Evolutionary conservation across 2,329 filamentous ascomycete genomes (phyloP), one percentile per base, ranked within the genome.

Genomic region (Neonectria hederae): DNA sequence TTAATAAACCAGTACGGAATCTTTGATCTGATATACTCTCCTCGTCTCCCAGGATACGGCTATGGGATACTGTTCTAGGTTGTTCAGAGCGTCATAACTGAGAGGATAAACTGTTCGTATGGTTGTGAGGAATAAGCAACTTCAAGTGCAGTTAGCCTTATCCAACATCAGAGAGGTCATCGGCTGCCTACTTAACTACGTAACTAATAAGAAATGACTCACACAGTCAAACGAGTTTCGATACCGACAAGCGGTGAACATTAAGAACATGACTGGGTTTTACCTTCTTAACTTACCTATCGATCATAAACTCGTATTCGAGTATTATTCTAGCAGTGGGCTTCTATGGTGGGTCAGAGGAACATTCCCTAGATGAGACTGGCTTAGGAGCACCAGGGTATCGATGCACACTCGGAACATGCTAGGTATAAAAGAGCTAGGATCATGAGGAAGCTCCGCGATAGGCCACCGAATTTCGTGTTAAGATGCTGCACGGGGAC

Each of bases 401-500:
- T 13, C 26, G 46, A 51, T 32, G 48, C 26, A 32, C n/a, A 30
- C 48, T 30, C 10, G 24, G 45, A 32, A 9, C 28, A 32, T 19
- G 48, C 26, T 14, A 19, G 48, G 48, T 51, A 38, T 14, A 10
- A 21, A 19, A 10, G 22, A 51, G 48, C 48, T 10, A 51, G 48
- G 48, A 32, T 51, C n/a, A 51, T 11, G n/a, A 51, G 28, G 28
- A 51, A 51, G 26, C 48, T 51, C 48, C 48, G n/a, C 48, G 26
- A 51, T 51, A 32, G 48, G 28, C n/a, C n/a, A 28, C 9, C 11
- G n/a, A 51, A 9, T 14, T 32, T 30, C n/a, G n/a, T 28, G 35
- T 6, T 14, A 11, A 32, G 32, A 26, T 38, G 51, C 13, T 22
- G 22, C 11, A 17, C 14, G 19, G 48, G 28, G 11, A 51, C 17